Conservation (phyloP, 352 stramenopile species). For the Plasmopara muralis region DNA sequence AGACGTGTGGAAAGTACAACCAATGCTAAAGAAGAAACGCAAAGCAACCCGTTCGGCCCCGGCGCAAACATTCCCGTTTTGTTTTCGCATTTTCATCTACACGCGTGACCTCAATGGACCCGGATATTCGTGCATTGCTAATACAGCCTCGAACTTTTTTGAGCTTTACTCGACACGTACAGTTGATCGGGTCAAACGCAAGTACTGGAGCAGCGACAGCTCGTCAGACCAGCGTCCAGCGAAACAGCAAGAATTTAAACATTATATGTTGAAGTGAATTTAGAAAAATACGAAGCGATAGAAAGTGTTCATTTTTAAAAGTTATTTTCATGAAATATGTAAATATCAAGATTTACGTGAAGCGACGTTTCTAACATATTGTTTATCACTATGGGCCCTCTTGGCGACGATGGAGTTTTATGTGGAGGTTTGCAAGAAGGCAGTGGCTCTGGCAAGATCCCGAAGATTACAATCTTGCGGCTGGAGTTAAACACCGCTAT, state of each 20-base stretch:
- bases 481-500: too few relatives aligned
- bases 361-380: too few relatives aligned
- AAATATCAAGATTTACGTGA: too few relatives aligned
- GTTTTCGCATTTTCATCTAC: conserved; percentile 78
- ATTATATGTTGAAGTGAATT: conserved; percentile 14
- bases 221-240: conserved; percentile 7
- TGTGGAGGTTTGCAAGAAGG: too few relatives aligned
- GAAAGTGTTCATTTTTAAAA: conserved; percentile 58
- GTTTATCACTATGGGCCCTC: too few relatives aligned
- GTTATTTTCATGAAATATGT: conserved; percentile 4
- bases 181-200: conserved; percentile 74
- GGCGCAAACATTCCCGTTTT: conserved; percentile 84
- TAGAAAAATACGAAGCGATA: conserved; percentile 27
- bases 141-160: conserved; percentile 65
- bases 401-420: too few relatives aligned
- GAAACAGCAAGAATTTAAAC: conserved; percentile 47
- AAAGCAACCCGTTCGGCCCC: conserved; percentile 75
- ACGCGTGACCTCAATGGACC: conserved; percentile 18
- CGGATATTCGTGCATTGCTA: conserved; percentile 47
- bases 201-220: conserved; percentile 39
- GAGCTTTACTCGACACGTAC: conserved; percentile 82
- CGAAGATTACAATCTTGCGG: too few relatives aligned
- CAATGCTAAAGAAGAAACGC: conserved; percentile 86
- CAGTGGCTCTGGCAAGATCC: too few relatives aligned
- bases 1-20: conserved; percentile 85